Conservation (phyloP, 2,329 filamentous ascomycete genomes). For the Botrytis fragariae region DNA sequence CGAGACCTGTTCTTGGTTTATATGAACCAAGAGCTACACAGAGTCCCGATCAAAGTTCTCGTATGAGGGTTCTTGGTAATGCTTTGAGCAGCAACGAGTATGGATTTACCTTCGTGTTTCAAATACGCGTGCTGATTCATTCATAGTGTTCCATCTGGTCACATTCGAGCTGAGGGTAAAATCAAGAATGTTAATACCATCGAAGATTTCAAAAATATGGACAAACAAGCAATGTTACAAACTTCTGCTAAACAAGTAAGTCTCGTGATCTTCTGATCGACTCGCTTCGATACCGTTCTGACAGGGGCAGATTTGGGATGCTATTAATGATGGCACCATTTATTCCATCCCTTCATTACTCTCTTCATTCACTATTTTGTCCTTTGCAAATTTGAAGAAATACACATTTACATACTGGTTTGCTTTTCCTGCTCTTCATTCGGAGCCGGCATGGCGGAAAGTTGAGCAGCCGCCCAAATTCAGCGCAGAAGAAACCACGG, state of each 20-base stretch:
- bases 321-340: conserved; percentile 93
- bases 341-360: conserved; percentile 92
- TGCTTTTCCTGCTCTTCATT: conserved; percentile 89
- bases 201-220: conserved; percentile 83
- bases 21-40: conserved; percentile 80
- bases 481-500: conserved; percentile 66
- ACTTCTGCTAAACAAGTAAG: conserved; percentile 74
- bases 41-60: conserved; percentile 71
- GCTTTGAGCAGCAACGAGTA: conserved; percentile 82
- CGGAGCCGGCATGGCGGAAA: conserved; percentile 77
- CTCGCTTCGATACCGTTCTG: conserved; percentile 5
- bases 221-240: conserved; percentile 75
- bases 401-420: conserved; percentile 99
- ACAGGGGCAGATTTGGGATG: conserved; percentile 81
- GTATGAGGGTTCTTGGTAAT: conserved; percentile 86
- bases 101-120: conserved; percentile 40
- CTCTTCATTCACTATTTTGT: conserved; percentile 83
- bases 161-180: conserved; percentile 83
- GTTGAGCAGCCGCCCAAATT: conserved; percentile 52
- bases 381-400: conserved; percentile 94
- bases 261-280: conserved; percentile 14
- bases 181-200: conserved; percentile 97
- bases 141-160: conserved; percentile 62
- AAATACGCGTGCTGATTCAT: conserved; percentile 18
- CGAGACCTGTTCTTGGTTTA: conserved; percentile 78